A percentile compares a stretch with the other conserved stretches of the same genome.
These are phyloP conservation scores for Fraxinus angustifolia DNA, from an alignment of 305 asterid genomes.

Conservation along the genomic window DNA sequence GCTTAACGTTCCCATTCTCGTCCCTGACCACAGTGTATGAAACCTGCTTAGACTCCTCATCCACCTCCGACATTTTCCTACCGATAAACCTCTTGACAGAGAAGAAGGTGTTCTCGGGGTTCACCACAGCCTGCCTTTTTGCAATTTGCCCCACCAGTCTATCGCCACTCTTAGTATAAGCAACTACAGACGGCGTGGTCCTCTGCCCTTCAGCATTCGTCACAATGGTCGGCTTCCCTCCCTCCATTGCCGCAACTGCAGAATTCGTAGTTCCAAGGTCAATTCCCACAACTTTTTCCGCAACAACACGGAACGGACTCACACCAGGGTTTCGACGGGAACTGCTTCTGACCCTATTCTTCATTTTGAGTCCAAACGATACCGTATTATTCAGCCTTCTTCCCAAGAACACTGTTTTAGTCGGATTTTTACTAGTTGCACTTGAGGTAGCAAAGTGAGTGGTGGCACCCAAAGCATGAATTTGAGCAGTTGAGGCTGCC, in stretches of 20 bases:
- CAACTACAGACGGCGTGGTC: constrained; percentile 92
- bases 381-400: constrained; percentile 29
- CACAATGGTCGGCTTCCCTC: constrained; percentile 91
- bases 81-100: constrained; percentile 94
- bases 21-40: constrained; percentile 79
- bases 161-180: constrained; percentile 76
- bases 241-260: constrained; percentile 97
- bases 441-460: constrained; percentile 29
- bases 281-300: constrained; percentile 92
- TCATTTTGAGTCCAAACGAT: constrained; percentile 42
- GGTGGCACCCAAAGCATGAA: constrained; percentile 48
- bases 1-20: constrained; percentile 93
- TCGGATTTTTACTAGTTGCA: constrained; percentile 10
- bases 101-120: constrained; percentile 86
- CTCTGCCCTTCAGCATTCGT: constrained; percentile 92
- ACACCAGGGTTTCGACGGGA: constrained; percentile 23
- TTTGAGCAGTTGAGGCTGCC: constrained; percentile 48
- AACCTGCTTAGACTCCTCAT: constrained; percentile 91
- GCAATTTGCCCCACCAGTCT: constrained; percentile 85
- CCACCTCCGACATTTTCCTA: constrained; percentile 88
- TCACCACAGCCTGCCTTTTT: constrained; percentile 90
- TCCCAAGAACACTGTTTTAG: constrained; percentile 51
- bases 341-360: constrained; percentile 29
- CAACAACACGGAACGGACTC: constrained; percentile 57
- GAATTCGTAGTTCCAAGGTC: constrained; percentile 92